Percentiles rank a stretch among this genome's conserved stretches.
These are phyloP conservation scores for Nepenthes mirabilis DNA, from an alignment of 148 eudicot species.

Conservation along the genomic window DNA sequence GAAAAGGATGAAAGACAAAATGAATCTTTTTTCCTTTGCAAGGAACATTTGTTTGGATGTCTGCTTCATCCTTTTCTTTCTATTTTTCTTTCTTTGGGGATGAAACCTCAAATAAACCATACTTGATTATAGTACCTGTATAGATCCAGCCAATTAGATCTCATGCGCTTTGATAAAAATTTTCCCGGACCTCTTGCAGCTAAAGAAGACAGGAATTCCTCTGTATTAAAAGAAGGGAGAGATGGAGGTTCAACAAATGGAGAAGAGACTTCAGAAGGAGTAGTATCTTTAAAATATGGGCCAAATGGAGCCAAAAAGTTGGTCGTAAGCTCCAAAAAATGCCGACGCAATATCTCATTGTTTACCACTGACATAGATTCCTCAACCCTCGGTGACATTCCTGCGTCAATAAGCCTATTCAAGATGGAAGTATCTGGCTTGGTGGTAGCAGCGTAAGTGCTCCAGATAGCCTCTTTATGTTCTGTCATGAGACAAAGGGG, in stretches of 20 bases:
- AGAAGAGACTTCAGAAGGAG: slow-evolving; percentile 87
- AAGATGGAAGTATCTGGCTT: slow-evolving; percentile 93
- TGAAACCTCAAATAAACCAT: neutral
- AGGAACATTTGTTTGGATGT: no score
- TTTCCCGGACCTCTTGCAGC: slow-evolving; percentile 95
- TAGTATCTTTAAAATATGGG: slow-evolving; percentile 66
- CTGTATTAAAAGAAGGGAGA: slow-evolving; percentile 48
- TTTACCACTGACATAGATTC: slow-evolving; percentile 99
- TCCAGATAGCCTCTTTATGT: slow-evolving; percentile 95
- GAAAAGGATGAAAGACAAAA: neutral
- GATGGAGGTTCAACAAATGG: slow-evolving; percentile 91
- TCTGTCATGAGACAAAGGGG: slow-evolving; percentile 95
- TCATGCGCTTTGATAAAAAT: slow-evolving; percentile 85
- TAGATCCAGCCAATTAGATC: slow-evolving; percentile 84
- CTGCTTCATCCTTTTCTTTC: no score
- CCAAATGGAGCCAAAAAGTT: slow-evolving; percentile 94
- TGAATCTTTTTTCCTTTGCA: neutral
- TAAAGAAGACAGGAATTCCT: slow-evolving; percentile 66
- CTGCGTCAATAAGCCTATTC: slow-evolving; percentile 95
- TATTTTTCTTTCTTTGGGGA: no score
- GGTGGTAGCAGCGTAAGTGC: slow-evolving; percentile 53
- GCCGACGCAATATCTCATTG: slow-evolving; percentile 90
- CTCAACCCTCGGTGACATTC: slow-evolving; percentile 79
- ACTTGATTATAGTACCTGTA: slow-evolving; percentile 46
- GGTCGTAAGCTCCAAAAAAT: slow-evolving; percentile 93